Evolutionary conservation across 2,329 filamentous ascomycete species (phyloP).

Genomic region (Verticillium nonalfalfae): DNA sequence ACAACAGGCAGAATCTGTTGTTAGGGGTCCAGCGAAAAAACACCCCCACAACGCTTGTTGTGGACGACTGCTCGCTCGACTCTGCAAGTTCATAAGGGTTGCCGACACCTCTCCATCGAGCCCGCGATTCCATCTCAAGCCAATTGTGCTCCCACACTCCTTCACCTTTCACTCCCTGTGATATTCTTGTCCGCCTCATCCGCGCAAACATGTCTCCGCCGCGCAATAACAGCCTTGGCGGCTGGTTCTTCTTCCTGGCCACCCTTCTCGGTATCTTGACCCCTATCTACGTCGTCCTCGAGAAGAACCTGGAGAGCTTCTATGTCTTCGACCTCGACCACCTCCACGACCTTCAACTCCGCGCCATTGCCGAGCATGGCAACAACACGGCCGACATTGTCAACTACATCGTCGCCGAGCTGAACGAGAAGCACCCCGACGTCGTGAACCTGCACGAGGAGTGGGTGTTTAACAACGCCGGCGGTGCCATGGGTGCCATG

Average conservation of each 20-base stretch:
- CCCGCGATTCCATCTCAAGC: neutral
- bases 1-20: conserved; percentile 8
- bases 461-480: conserved; percentile 90
- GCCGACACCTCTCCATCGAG: neutral
- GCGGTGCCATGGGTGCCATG: conserved; percentile 88
- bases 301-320: conserved; percentile 55
- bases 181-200: neutral
- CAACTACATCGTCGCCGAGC: conserved; percentile 61
- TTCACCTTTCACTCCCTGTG: neutral
- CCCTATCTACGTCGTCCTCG: conserved; percentile 47
- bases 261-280: conserved; percentile 48
- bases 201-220: neutral
- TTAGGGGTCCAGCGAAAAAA: conserved; percentile 9
- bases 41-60: conserved; percentile 9
- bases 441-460: conserved; percentile 68
- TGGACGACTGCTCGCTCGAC: neutral
- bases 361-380: conserved; percentile 61
- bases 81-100: neutral
- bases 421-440: conserved; percentile 43
- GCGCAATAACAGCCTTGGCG: conserved; percentile 15
- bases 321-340: conserved; percentile 70
- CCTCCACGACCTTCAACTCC: conserved; percentile 61
- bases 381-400: conserved; percentile 69
- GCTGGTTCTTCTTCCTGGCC: conserved; percentile 42
- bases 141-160: conserved; percentile 4